Conservation (phyloP, 495 filamentous ascomycete genomes). For the Hypoxylon rickii region DNA sequence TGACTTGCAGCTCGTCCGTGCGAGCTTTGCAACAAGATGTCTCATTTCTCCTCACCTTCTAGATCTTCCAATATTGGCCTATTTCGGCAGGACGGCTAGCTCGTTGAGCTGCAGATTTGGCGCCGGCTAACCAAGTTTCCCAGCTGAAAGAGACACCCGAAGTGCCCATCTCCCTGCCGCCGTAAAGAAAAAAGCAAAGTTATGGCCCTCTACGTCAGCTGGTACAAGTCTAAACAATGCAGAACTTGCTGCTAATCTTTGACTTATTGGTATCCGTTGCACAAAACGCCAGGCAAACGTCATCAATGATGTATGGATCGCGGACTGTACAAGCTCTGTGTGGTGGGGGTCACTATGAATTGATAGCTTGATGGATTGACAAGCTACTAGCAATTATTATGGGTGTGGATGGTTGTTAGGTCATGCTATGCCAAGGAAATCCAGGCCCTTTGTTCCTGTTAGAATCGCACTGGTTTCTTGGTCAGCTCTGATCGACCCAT, state of each 20-base stretch:
- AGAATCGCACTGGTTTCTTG: slow-evolving; percentile 11
- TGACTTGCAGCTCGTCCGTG: slow-evolving; percentile 2
- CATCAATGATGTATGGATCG: slow-evolving; percentile 27
- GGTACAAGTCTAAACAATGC: background rate
- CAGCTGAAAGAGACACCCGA: slow-evolving; percentile 12
- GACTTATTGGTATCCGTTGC: background rate
- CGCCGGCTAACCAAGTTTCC: slow-evolving; percentile 1
- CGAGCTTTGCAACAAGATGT: slow-evolving; percentile 18
- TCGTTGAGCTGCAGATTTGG: slow-evolving; percentile 13
- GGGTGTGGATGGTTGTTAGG: background rate
- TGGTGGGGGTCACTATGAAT: slow-evolving; percentile 14
- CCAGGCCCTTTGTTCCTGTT: slow-evolving; percentile 13
- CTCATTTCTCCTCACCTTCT: slow-evolving; percentile 17
- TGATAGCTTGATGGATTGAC: slow-evolving; percentile 13
- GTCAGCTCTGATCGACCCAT: slow-evolving; percentile 5
- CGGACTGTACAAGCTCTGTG: background rate
- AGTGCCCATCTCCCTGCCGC: slow-evolving; percentile 12
- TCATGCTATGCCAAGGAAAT: slow-evolving; percentile 23
- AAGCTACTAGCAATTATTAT: slow-evolving; percentile 2
- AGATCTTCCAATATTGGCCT: slow-evolving; percentile 14
- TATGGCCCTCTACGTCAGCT: slow-evolving; percentile 8
- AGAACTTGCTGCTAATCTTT: background rate
- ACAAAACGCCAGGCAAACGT: slow-evolving; percentile 7
- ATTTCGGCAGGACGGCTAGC: slow-evolving; percentile 13
- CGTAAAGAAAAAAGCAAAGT: background rate